phyloP scores from a whole-genome alignment of 179 eudicot species.

The Heliamphora pulchella region DNA sequence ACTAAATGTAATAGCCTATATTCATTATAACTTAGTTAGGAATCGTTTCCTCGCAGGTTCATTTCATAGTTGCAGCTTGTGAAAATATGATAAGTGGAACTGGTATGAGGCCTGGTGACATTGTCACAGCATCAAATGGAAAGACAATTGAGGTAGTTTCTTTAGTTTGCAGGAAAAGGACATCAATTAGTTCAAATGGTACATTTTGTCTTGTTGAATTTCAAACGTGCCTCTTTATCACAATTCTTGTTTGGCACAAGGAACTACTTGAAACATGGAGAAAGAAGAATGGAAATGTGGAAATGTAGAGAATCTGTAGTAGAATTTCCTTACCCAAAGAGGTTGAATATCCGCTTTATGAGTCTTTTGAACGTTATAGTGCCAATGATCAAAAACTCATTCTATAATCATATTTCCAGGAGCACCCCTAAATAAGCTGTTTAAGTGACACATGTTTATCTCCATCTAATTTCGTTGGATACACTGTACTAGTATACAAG shows the following conservation, averaged over 20 bases:
- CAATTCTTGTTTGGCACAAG: background rate
- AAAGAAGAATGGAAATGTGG: background rate
- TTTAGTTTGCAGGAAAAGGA: slow-evolving; percentile 9
- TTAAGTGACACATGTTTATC: background rate
- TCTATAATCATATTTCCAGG: background rate
- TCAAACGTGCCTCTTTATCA: background rate
- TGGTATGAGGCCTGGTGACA: slow-evolving; percentile 96
- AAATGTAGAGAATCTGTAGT: background rate
- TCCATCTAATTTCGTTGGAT: background rate
- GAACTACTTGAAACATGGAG: background rate
- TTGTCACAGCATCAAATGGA: slow-evolving; percentile 93
- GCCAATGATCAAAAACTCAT: background rate
- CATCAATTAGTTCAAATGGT: background rate
- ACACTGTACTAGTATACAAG: background rate
- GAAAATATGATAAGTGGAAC: slow-evolving; percentile 99
- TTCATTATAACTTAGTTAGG: background rate
- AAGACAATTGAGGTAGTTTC: slow-evolving; percentile 86
- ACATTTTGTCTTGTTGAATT: background rate
- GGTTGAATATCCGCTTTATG: background rate
- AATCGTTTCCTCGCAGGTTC: slow-evolving; percentile 50
- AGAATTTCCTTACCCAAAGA: background rate
- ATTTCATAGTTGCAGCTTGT: slow-evolving; percentile 94
- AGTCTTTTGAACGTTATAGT: background rate
- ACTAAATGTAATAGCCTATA: background rate
- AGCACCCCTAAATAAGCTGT: background rate